A percentile compares a stretch with the other conserved stretches of the same genome.
Evolutionary conservation across 352 stramenopile species (phyloP).

Genomic region (Peronospora belbahrii): DNA sequence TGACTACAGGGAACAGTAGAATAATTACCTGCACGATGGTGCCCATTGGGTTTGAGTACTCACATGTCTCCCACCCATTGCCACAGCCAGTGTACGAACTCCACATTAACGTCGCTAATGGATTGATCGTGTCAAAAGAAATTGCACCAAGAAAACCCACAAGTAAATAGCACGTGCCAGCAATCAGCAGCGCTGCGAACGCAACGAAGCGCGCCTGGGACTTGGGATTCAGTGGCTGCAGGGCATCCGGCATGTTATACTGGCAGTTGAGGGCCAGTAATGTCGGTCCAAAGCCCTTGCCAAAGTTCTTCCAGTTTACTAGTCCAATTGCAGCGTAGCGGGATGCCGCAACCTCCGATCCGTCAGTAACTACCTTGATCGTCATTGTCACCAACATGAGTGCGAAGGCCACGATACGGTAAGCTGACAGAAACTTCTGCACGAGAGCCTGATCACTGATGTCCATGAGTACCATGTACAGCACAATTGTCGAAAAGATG

Average conservation of each 20-base stretch:
- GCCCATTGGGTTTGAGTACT: constrained; percentile 37
- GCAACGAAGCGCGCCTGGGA: constrained; percentile 48
- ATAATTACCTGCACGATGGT: constrained; percentile 69
- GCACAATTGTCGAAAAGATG: constrained; percentile 64
- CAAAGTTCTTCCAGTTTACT: constrained; percentile 77
- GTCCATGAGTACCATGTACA: constrained; percentile 79
- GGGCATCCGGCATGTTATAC: constrained; percentile 81
- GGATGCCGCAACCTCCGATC: constrained; percentile 24
- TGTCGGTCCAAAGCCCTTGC: constrained; percentile 72
- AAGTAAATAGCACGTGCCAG: constrained; percentile 64
- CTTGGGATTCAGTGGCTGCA: constrained; percentile 76
- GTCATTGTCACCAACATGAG: constrained; percentile 76
- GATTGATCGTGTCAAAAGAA: constrained; percentile 74
- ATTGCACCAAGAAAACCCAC: constrained; percentile 66
- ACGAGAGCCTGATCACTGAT: constrained; percentile 75
- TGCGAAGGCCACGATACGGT: constrained; percentile 67
- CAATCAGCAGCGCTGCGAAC: constrained; percentile 54
- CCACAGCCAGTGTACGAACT: constrained; percentile 69
- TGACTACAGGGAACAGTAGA: constrained; percentile 76
- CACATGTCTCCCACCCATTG: constrained; percentile 62
- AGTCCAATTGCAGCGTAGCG: constrained; percentile 44
- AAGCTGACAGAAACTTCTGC: constrained; percentile 77
- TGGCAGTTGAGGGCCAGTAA: constrained; percentile 83
- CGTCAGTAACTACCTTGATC: constrained; percentile 62
- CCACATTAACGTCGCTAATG: constrained; percentile 75